Evolutionary conservation across 495 filamentous ascomycete genomes (phyloP), one percentile per base, ranked within the genome.

Genomic region (Xylaria scruposa): DNA sequence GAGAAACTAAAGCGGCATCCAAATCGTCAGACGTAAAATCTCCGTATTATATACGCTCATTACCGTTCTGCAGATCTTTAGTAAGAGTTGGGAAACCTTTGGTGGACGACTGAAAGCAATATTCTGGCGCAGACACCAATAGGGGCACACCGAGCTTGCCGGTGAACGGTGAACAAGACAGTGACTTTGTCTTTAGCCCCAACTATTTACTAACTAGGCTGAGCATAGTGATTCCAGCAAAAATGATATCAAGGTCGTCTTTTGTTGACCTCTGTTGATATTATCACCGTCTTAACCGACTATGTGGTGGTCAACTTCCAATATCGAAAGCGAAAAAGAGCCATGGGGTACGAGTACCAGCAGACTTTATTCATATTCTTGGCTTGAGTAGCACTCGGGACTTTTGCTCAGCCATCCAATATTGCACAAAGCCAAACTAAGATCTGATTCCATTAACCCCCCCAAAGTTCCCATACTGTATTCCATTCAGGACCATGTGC

Each of bases 1-100:
- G 19, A 42, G 59, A 40, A 38, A 40, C 19, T 44, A 63, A 44
- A 63, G 60, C 60, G 10, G 60, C 60, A 33, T 44, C 60, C 9
- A 63, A 17, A 19, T 24, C 0, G 4, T 3, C 3, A 15, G 21
- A 63, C 36, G 60, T 40, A 63, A 63, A 40, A 17, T 44, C 4
- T 63, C 60, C 38, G 60, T 44, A 40, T 63, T 21, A 42, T 10
- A 42, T 63, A 44, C 60, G 36, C 36, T 42, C n/a, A 15, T 29
- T 63, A 44, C 60, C 10, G 38, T 29, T 29, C 4, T 63, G n/a
- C 15, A 17, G 29, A 13, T 44, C 5, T 7, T 24, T 44, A 24
- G 6, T 19, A 60, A 12, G 58, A 21, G 58, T 38, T 60, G 31
- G 33, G 38, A 12, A 60, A 60, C 6, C 0, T n/a, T 59, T 24